Evolutionary conservation across 352 stramenopile species (phyloP), one percentile per base, ranked within the genome.

Genomic region (Phytophthora megakarya): DNA sequence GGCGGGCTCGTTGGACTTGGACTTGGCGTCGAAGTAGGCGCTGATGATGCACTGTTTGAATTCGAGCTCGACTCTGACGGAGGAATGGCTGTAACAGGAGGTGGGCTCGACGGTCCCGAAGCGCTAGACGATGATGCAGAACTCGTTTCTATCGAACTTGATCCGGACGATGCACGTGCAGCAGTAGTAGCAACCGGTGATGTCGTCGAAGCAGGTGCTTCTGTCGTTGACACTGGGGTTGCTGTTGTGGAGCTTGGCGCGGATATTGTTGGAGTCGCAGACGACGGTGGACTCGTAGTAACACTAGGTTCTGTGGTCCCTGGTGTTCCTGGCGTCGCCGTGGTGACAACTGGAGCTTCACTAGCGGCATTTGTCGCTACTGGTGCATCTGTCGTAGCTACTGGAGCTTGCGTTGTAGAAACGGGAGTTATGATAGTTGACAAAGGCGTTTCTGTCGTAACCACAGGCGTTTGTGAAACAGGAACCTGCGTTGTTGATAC

Each of bases 1-100:
- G 59, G 50, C 33, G 61, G 60, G 19, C 52, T 73, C n/a, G 65
- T 59, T 46, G 57, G 43, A 42, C 39, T 67, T 15, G 46, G 25
- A 38, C 21, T 67, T 19, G 51, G 23, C 13, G 50, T 66, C 19
- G 52, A 11, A 16, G 39, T 65, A 32, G 65, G 43, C 9, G 49
- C 11, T 4, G 37, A 30, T 22, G 22, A 48, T n/a, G 22, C 10
- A 43, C 25, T 55, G 33, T 28, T 52, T 9, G 61, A 51, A 44
- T 11, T 63, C 19, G 61, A 59, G 5, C 21, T 47, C 21, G 45
- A 57, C 18, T 51, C 19, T 44, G 57, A 52, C 6, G 32, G 33
- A 30, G 56, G 48, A 25, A 48, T 53, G 37, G 52, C 50, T 25
- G 55, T 65, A 19, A 63, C 50, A 54, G 61, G 42, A 10, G 67